Base-by-base conservation (phyloP, 148 eudicot genomes). In the Drosera capensis region DNA sequence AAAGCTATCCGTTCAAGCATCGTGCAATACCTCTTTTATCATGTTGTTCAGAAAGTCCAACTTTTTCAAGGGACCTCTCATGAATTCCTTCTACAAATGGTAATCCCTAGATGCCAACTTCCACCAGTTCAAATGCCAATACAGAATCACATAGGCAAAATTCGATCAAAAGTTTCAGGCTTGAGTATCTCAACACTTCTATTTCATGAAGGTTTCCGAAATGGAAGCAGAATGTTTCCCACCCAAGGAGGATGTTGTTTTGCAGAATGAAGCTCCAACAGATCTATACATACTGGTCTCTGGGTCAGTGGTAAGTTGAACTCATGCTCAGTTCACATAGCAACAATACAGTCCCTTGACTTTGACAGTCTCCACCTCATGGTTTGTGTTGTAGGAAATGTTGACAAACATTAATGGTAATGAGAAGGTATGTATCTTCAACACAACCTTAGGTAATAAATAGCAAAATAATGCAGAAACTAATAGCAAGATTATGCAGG, bases 171-270 rank as follows among this genome's bases (percentile, higher is more conserved):
- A 40, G 2, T 40, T 19, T 18, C 18, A 15, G 7, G 5, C 6
- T 15, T 3, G 2, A 19, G 18, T 9, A 5, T 37, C 20, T 15
- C 38, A 38, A 34, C 8, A 58, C 17, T 14, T 15, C 38, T 14
- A 25, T 28, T 7, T 15, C 25, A n/a, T 44, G 2, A 55, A 86
- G 96, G 92, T 80, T 47, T 66, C 94, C 0, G 93, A 80, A 54
- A 58, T 88, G 73, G 86, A 80, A 25, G 95, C 92, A 37, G 95
- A 84, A 39, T 88, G 80, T 60, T 84, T 65, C 56, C 87, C 95
- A 35, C 93, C 97, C 1, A 80, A 60, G 45, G 79, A 84, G 67
- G 84, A 88, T 38, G 84, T 88, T 43, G 62, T 84, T 22, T 52
- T 75, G 26, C 94, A 84, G 46, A 75, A 78, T 45, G 93, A 88